A percentile compares a stretch with the other conserved stretches of the same genome.
Evolutionary conservation across 1,284 basidiomycete genomes (phyloP).

Genomic region (Leccinum proliferum): DNA sequence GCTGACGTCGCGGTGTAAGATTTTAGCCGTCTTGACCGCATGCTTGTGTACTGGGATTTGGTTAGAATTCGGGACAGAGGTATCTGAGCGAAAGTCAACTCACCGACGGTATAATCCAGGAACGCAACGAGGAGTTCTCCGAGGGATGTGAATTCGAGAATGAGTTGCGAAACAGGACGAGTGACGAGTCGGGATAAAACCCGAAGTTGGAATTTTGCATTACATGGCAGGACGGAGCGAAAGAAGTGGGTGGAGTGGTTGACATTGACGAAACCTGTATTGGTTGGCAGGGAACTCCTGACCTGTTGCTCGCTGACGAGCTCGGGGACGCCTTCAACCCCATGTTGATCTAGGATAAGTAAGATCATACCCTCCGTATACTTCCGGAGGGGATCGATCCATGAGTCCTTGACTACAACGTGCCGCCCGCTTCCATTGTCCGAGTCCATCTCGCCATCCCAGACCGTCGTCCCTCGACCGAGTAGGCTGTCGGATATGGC

Average conservation of each 20-base stretch:
- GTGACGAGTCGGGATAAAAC: neutral
- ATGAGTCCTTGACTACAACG: neutral
- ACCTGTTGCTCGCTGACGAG: conserved; percentile 6
- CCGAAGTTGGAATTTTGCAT: neutral
- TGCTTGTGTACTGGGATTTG: neutral
- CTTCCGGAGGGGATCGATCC: neutral
- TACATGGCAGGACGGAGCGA: neutral
- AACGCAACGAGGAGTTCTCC: neutral
- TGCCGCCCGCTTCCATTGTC: neutral
- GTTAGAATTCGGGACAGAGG: neutral
- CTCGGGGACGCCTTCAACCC: conserved; percentile 4
- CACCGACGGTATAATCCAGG: conserved; percentile 1
- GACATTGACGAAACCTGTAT: neutral
- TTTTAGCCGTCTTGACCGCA: neutral
- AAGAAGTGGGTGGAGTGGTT: neutral
- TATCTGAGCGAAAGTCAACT: neutral
- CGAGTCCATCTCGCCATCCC: neutral
- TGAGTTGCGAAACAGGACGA: neutral
- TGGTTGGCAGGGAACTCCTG: neutral
- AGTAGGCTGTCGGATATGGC: neutral
- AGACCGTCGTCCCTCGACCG: neutral
- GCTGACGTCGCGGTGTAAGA: neutral
- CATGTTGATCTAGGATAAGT: neutral
- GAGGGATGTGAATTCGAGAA: neutral
- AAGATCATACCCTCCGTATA: neutral